Percentiles rank a stretch among this genome's conserved stretches.
Conservation (phyloP, 225 moss, liverwort and hornwort genomes). For the Ulota crispa region DNA sequence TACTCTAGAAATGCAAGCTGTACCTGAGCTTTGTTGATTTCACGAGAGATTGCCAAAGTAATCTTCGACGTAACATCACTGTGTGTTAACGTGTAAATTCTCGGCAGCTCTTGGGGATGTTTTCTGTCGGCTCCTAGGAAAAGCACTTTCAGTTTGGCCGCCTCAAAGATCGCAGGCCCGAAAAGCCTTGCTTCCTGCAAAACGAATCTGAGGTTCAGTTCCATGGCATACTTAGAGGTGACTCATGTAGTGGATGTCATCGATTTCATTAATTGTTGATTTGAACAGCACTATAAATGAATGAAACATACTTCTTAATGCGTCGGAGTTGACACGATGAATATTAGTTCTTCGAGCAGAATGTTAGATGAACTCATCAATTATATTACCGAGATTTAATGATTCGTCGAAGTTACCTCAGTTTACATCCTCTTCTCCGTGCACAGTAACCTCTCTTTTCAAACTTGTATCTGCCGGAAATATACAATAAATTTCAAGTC, state of each 20-base stretch:
- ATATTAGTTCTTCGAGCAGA: neutral
- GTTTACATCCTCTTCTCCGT: neutral
- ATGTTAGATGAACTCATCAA: accelerated
- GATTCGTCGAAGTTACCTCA: neutral
- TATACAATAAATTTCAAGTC: too few relatives aligned
- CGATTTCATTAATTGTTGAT: accelerated
- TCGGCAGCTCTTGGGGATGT: slow-evolving; percentile 65
- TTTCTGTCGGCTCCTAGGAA: slow-evolving; percentile 62
- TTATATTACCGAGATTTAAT: neutral
- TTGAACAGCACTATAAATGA: neutral
- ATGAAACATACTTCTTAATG: neutral
- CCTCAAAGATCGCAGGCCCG: slow-evolving; percentile 91
- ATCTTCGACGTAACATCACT: slow-evolving; percentile 90
- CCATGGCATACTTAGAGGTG: accelerated
- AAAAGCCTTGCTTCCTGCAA: slow-evolving; percentile 77
- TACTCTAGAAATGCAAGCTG: accelerated
- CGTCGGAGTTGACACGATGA: too few relatives aligned
- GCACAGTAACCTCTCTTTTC: neutral
- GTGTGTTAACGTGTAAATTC: slow-evolving; percentile 91
- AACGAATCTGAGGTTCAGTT: neutral
- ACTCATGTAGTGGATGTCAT: too few relatives aligned
- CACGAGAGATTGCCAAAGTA: slow-evolving; percentile 81
- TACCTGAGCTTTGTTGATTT: slow-evolving; percentile 95
- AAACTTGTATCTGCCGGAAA: neutral
- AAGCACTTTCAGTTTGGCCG: slow-evolving; percentile 84